These are phyloP conservation scores for Microstegium vimineum DNA, from an alignment of 176 grass and related monocot genomes.

Conservation along the genomic window DNA sequence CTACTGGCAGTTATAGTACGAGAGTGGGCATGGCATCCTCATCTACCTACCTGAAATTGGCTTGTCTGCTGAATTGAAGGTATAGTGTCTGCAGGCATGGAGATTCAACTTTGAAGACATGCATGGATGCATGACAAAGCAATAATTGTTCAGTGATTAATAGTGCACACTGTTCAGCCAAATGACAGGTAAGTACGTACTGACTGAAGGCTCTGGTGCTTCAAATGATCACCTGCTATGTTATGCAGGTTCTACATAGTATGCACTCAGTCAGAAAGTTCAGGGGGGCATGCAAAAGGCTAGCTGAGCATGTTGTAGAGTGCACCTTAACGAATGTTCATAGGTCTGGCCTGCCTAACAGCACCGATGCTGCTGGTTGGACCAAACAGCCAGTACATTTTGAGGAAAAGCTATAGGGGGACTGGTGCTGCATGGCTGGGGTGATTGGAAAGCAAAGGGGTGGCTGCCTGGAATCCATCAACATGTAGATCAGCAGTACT, in stretches of 20 bases:
- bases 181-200: not conserved
- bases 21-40: constrained; percentile 35
- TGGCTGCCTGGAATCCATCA: constrained; percentile 31
- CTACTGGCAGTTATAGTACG: not conserved
- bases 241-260: not conserved
- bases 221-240: not conserved
- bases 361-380: constrained; percentile 21
- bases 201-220: not conserved
- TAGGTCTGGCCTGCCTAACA: constrained; percentile 27
- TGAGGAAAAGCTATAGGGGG: not conserved
- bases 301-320: not conserved
- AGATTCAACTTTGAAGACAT: constrained; percentile 1
- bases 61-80: not conserved
- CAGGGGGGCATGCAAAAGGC: not conserved
- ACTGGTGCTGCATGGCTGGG: constrained; percentile 28
- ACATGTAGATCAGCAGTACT: constrained; percentile 5
- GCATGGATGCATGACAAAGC: constrained; percentile 14
- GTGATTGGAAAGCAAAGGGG: constrained; percentile 49
- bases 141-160: constrained; percentile 26
- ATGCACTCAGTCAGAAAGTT: not conserved
- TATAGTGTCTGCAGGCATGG: not conserved
- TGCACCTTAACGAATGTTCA: constrained; percentile 13
- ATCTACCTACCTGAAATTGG: constrained; percentile 31
- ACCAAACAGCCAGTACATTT: constrained; percentile 37
- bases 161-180: not conserved